Conservation (phyloP, 345 rosid genomes). For the Mercurialis annua region DNA sequence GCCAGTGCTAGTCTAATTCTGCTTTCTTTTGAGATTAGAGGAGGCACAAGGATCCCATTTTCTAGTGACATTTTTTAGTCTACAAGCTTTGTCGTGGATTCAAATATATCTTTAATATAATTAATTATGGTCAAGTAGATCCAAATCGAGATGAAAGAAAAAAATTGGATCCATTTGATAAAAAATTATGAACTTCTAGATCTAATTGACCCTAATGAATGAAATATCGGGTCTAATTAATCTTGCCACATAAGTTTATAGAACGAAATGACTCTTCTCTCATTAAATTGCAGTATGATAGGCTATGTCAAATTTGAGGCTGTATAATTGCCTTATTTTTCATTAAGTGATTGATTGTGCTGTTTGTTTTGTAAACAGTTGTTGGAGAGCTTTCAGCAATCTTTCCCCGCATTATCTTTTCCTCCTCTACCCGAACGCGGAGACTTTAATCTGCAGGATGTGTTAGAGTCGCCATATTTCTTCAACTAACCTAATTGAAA, state of each 20-base stretch:
- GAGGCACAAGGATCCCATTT: not conserved
- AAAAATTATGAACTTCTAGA: too few relatives aligned
- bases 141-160: too few relatives aligned
- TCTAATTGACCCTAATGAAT: too few relatives aligned
- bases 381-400: conserved; percentile 75
- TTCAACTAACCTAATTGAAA: conserved; percentile 55
- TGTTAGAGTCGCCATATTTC: conserved; percentile 82
- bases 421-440: conserved; percentile 90
- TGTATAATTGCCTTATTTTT: not conserved
- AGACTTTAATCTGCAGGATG: conserved; percentile 73
- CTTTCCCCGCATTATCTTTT: conserved; percentile 64
- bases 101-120: too few relatives aligned
- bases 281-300: not conserved
- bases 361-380: conserved; percentile 43
- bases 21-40: not conserved
- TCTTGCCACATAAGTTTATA: too few relatives aligned
- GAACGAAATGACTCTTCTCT: too few relatives aligned
- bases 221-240: too few relatives aligned
- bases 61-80: too few relatives aligned
- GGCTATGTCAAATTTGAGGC: not conserved
- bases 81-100: too few relatives aligned
- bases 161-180: too few relatives aligned
- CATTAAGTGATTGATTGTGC: not conserved
- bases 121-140: too few relatives aligned
- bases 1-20: not conserved